These are phyloP conservation scores for Rhynchospora pubera DNA, from an alignment of 176 grass and related monocot species.

Conservation along the genomic window DNA sequence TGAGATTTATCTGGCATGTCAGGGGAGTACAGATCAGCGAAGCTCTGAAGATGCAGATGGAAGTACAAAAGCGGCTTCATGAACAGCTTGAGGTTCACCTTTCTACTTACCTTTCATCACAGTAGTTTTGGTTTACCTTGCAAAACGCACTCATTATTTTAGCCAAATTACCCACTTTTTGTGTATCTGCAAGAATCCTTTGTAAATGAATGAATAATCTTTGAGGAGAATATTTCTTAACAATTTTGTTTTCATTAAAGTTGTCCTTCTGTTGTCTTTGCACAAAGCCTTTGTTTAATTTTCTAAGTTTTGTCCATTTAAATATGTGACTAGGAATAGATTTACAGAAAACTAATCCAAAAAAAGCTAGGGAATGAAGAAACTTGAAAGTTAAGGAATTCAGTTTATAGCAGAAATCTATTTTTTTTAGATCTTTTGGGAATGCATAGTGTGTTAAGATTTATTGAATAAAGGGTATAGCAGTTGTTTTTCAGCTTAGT, in stretches of 20 bases:
- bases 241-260: neutral
- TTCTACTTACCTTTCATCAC: neutral
- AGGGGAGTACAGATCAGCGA: constrained; percentile 78
- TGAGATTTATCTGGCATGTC: constrained; percentile 31
- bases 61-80: constrained; percentile 91
- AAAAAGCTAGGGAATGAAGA: neutral
- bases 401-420: neutral
- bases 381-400: neutral
- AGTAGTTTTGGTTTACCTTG: neutral
- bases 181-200: neutral
- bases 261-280: neutral
- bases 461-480: neutral
- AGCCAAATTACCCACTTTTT: neutral
- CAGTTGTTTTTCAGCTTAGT: neutral
- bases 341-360: neutral
- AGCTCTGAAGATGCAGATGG: constrained; percentile 93
- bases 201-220: neutral
- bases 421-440: neutral
- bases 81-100: constrained; percentile 87
- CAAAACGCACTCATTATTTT: neutral
- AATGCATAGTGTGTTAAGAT: neutral
- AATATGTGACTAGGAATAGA: neutral
- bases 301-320: neutral
- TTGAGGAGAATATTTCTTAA: neutral
- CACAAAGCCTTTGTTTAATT: neutral